Conservation (phyloP, 305 asterid genomes). For the Plantago rigida region DNA sequence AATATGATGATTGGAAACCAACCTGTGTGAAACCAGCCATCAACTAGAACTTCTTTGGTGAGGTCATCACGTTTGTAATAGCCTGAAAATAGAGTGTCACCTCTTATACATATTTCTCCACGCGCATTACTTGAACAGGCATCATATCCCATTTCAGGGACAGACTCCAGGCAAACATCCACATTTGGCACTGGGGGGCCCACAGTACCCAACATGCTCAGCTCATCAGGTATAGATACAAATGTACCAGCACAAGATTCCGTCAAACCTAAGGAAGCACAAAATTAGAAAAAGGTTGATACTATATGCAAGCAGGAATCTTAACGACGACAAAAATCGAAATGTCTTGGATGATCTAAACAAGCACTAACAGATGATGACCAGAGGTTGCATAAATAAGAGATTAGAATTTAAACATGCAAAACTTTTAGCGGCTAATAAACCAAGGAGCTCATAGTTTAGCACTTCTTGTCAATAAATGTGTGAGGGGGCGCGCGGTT, state of each 20-base stretch:
- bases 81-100: slow-evolving; percentile 71
- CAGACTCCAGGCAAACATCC: slow-evolving; percentile 87
- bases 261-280: slow-evolving; percentile 56
- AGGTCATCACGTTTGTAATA: slow-evolving; percentile 90
- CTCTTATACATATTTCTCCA: slow-evolving; percentile 87
- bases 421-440: background rate
- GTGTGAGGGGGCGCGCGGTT: background rate
- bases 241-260: slow-evolving; percentile 95
- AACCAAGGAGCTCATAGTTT: background rate
- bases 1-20: slow-evolving; percentile 16
- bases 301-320: slow-evolving; percentile 10
- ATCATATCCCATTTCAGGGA: slow-evolving; percentile 90
- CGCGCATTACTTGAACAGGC: slow-evolving; percentile 67
- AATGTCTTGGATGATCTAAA: background rate
- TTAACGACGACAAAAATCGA: slow-evolving; percentile 11
- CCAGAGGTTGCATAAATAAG: background rate
- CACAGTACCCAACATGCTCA: slow-evolving; percentile 81
- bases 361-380: too few species aligned
- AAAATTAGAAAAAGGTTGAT: slow-evolving; percentile 11
- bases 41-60: slow-evolving; percentile 69
- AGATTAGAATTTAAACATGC: background rate
- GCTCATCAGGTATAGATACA: slow-evolving; percentile 66
- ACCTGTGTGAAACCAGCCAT: slow-evolving; percentile 99
- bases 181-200: slow-evolving; percentile 93
- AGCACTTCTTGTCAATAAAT: background rate